phyloP scores from a whole-genome alignment of 2,329 filamentous ascomycete species.

The Talaromyces rugulosus region DNA sequence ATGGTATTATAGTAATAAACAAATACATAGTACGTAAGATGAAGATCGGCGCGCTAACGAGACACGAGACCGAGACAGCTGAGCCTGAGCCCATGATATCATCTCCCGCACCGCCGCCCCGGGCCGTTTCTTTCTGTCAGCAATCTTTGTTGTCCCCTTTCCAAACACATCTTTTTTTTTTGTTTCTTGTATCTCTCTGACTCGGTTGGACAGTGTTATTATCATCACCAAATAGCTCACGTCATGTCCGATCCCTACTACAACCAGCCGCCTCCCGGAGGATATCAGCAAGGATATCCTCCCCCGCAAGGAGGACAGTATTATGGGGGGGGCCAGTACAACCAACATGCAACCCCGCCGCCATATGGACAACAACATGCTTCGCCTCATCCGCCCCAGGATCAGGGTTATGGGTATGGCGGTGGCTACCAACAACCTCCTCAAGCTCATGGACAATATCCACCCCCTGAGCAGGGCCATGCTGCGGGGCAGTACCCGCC shows the following conservation, averaged over 20 bases:
- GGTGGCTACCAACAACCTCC: constrained; percentile 17
- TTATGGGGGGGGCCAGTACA: constrained; percentile 11
- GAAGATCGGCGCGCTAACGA: neutral
- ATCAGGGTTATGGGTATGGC: constrained; percentile 24
- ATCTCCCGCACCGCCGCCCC: neutral
- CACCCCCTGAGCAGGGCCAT: neutral
- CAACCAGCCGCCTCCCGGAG: neutral
- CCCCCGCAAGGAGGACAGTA: constrained; percentile 16
- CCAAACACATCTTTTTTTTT: neutral
- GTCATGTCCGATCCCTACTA: constrained; percentile 14
- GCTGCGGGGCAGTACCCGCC: neutral
- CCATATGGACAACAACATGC: constrained; percentile 18
- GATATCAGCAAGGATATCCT: constrained; percentile 6
- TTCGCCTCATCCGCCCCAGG: constrained; percentile 27
- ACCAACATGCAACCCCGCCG: constrained; percentile 10
- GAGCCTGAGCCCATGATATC: neutral
- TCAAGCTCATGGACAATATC: neutral
- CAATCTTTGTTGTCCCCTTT: neutral
- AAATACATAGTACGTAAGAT: neutral
- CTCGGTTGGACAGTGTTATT: neutral
- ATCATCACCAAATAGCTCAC: neutral
- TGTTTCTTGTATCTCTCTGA: neutral
- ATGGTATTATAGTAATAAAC: neutral
- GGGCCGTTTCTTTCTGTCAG: neutral
- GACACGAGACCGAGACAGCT: neutral